Evolutionary conservation across 768 basidiomycete genomes (phyloP), one percentile per base, ranked within the genome.

Genomic region (Gloeopeniophorella convolvens): DNA sequence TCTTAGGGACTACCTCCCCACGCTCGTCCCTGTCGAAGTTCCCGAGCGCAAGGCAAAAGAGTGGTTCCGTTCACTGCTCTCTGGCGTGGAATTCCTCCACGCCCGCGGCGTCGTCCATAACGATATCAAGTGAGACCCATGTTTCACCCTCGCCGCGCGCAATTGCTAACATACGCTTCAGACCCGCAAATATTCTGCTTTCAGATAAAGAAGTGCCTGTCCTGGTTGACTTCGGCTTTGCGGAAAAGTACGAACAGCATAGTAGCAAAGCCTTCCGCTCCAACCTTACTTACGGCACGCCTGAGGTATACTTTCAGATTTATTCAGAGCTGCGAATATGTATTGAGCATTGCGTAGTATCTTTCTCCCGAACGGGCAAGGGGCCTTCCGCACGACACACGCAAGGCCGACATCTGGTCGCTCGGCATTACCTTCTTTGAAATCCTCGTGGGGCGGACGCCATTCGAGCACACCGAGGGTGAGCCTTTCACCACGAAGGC

Each of bases 191-290:
- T 62, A 91, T 99, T 58, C 76, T 99, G 2, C 73, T 99, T 39
- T 87, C 88, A 1, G 67, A 70, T 47, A 75, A 82, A 56, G 83
- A 84, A 60, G 70, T 92, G 1, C 90, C 92, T 1, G 86, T 96
- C 3, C 78, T 98, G 3, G 86, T 96, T 31, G 96, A 98, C 66
- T 99, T 96, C 61, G 95, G 96, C 1, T 99, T 98, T 59, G 91
- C 95, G 2, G 89, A 95, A 61, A 80, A 80, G 57, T 93, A 93
- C 62, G 83, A 89, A 56, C 60, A 76, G 35, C 65, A 69, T 1
- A 78, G 81, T 0, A 64, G 71, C 15, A 79, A 78, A 16, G 83
- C 86, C 1, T 91, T 92, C 70, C 80, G 82, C 56, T 88, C 85
- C 59, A 87, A 87, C 60, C 74, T 90, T 39, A 79, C 88, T 1